Evolutionary conservation across 306 rosid genomes (phyloP).

Genomic region (Prinsepia uniflora): DNA sequence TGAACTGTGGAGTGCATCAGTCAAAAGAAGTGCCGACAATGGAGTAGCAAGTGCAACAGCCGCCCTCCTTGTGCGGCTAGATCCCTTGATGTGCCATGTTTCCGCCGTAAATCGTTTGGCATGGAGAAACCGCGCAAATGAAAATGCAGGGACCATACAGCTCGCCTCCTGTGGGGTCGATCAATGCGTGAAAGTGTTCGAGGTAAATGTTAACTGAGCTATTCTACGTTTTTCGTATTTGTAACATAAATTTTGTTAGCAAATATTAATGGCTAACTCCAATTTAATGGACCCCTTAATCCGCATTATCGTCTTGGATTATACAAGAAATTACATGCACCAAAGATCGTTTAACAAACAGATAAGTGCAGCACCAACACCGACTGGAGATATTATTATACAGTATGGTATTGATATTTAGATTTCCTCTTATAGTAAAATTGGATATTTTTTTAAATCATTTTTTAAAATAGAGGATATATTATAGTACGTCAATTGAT

Average conservation of each 20-base stretch:
- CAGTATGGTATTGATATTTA: too few species aligned
- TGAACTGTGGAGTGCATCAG: conserved; percentile 72
- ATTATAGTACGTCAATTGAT: too few species aligned
- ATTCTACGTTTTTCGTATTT: conserved; percentile 7
- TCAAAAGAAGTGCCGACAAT: conserved; percentile 36
- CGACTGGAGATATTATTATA: too few species aligned
- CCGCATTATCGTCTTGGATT: not conserved
- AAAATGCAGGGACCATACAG: conserved; percentile 46
- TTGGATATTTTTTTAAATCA: too few species aligned
- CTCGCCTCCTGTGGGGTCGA: conserved; percentile 95
- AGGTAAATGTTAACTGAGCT: conserved; percentile 37
- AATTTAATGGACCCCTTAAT: not conserved
- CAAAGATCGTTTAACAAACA: too few species aligned
- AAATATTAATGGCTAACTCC: not conserved
- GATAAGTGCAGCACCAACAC: too few species aligned
- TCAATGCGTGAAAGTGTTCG: conserved; percentile 78
- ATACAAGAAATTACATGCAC: not conserved
- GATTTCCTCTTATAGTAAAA: too few species aligned
- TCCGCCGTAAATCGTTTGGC: conserved; percentile 68
- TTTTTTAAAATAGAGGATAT: too few species aligned
- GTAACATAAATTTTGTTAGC: conserved; percentile 10
- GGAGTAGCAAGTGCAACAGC: conserved; percentile 39
- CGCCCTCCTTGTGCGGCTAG: conserved; percentile 32
- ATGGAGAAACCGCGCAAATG: conserved; percentile 48
- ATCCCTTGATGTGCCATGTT: conserved; percentile 71